These are phyloP conservation scores for Fusarium dlaminii DNA, from an alignment of 2,329 filamentous ascomycete species.

Conservation along the genomic window DNA sequence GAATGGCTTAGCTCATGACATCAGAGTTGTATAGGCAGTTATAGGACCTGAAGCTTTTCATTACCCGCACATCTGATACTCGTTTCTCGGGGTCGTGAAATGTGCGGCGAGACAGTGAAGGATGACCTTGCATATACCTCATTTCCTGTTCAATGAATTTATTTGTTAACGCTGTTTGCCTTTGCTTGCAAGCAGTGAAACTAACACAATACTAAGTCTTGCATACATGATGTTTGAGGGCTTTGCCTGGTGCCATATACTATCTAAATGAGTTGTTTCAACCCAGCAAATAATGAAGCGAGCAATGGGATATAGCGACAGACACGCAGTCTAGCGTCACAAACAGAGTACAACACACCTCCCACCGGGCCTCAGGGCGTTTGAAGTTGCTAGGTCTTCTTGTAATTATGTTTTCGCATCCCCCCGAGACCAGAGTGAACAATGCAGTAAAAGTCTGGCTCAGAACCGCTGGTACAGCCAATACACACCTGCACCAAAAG, in stretches of 20 bases:
- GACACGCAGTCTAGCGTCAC: background rate
- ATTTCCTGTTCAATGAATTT: background rate
- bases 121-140: background rate
- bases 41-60: background rate
- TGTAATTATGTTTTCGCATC: background rate
- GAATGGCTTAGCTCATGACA: background rate
- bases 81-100: background rate
- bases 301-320: background rate
- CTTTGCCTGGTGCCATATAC: constrained; percentile 24
- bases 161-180: background rate
- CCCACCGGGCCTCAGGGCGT: background rate
- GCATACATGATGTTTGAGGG: constrained; percentile 13
- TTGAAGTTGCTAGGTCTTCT: background rate
- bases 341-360: background rate
- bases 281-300: background rate
- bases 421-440: background rate
- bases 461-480: constrained; percentile 47
- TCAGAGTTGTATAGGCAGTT: background rate
- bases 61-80: background rate
- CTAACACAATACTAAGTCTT: constrained; percentile 21
- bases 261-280: constrained; percentile 4
- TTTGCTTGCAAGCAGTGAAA: background rate
- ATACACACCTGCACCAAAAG: constrained; percentile 56
- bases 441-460: background rate
- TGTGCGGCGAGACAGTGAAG: background rate